These are phyloP conservation scores for Rhodotorula sp. DNA, from an alignment of 1,284 basidiomycete species.

Conservation along the genomic window DNA sequence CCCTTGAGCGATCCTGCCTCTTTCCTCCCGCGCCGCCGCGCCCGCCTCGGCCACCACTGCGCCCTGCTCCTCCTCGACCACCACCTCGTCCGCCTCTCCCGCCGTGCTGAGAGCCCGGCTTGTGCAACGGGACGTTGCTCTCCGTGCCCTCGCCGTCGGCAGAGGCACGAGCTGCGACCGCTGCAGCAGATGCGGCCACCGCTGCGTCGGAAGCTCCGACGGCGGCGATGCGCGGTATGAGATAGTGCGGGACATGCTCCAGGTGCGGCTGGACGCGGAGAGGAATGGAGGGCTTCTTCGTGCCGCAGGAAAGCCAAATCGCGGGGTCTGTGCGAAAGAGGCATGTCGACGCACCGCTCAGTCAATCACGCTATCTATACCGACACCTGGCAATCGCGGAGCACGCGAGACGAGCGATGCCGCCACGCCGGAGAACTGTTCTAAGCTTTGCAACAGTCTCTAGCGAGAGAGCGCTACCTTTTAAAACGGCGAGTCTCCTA, in stretches of 20 bases:
- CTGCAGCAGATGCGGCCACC: constrained; percentile 8
- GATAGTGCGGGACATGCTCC: constrained; percentile 92
- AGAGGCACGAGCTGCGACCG: not conserved
- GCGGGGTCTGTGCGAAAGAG: no score
- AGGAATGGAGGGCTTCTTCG: constrained; percentile 88
- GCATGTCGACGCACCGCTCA: no score
- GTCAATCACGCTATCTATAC: no score
- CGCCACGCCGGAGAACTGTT: not conserved
- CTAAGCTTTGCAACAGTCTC: not conserved
- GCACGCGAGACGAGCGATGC: no score
- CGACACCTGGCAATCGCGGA: no score
- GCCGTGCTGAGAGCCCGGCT: constrained; percentile 10
- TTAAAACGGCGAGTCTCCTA: constrained; percentile 27
- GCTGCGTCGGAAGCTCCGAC: constrained; percentile 33
- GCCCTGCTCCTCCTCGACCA: constrained; percentile 8
- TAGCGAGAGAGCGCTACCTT: no score
- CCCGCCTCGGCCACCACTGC: not conserved
- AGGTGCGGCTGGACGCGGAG: constrained; percentile 85
- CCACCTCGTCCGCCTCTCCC: constrained; percentile 12
- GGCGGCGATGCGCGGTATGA: constrained; percentile 75
- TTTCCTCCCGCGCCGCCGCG: constrained; percentile 14
- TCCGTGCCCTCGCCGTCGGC: not conserved
- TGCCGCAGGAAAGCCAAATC: constrained; percentile 91
- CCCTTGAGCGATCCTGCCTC: constrained; percentile 37
- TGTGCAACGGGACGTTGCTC: constrained; percentile 37